phyloP scores from a whole-genome alignment of 208 protist genomes.

The Crithidia acanthocephali region DNA sequence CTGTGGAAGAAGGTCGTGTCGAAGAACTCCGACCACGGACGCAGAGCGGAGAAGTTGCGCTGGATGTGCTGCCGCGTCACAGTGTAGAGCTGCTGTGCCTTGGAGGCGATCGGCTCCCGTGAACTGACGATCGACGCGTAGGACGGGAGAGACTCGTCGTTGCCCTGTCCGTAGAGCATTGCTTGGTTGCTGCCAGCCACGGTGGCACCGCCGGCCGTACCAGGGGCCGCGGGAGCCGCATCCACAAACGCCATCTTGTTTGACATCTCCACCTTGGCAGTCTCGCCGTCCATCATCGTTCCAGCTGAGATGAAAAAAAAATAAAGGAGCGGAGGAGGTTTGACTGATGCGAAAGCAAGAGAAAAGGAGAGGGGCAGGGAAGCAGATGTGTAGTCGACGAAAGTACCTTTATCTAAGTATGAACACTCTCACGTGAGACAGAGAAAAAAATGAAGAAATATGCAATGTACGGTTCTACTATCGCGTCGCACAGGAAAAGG shows the following conservation, averaged over 20 bases:
- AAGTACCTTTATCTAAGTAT: no score
- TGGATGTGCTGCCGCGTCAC: constrained; percentile 39
- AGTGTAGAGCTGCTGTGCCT: constrained; percentile 40
- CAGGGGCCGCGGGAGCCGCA: neutral
- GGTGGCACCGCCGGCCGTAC: constrained; percentile 4
- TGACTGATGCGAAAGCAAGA: neutral
- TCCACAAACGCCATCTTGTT: constrained; percentile 50
- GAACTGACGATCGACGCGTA: constrained; percentile 47
- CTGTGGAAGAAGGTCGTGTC: constrained; percentile 62
- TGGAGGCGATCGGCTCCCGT: constrained; percentile 20
- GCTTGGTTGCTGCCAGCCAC: neutral
- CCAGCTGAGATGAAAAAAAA: no score
- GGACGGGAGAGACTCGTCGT: constrained; percentile 27
- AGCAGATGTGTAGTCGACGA: no score
- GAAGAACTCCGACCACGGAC: constrained; percentile 88
- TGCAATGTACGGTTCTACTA: no score
- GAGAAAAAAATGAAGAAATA: no score
- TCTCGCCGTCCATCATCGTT: constrained; percentile 14
- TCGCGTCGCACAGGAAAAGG: no score
- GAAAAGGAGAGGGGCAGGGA: neutral
- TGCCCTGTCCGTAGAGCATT: constrained; percentile 1
- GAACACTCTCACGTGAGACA: no score
- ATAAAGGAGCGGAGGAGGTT: neutral
- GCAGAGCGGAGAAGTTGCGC: constrained; percentile 46
- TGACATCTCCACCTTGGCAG: constrained; percentile 22